Base-by-base conservation (phyloP, 1,139 yeast species). In the Zygoascus sp. region DNA sequence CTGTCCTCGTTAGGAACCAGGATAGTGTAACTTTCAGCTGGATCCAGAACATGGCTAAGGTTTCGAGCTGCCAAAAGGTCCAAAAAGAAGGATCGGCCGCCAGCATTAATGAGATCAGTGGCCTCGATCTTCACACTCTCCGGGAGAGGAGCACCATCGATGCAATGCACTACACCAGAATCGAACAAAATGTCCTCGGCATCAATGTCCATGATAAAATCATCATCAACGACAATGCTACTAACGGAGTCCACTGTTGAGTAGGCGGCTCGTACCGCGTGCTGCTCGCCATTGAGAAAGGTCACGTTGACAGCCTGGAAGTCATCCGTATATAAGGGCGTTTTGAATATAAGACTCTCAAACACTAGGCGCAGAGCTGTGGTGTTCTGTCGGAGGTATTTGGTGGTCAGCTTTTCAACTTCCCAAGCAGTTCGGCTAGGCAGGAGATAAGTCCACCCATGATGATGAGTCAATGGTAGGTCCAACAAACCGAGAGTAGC, bases 351-450 rank as follows among this genome's bases (percentile, higher is more conserved):
- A 49, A 81, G 64, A 37, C 80, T 80, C 53, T 75, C 73, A 61
- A 89, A 66, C 0, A 86, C 64, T 1, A 62, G 53, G 28, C 74
- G 67, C 55, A 88, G 67, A 0, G 79, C 72, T 1, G 76, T 64
- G 0, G 71, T 71, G 51, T 87, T 77, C 1, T 66, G 51, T 50
- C 77, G 73, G 37, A 92, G 63, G 60, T 82, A 84, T 39, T 76
- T 75, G 42, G 79, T 68, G 1, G 81, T 75, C 36, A 92, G 68
- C 1, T 83, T 89, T 28, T 83, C 70, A 3, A 69, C 64, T 16
- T 75, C 73, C 97, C 97, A 90, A 0, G 94, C 79, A 22, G 72
- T 66, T 21, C 86, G 81, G 51, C 92, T 82, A 0, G 97, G 98
- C 35, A 90, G 66, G 46, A 92, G 79, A 0, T 83, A 68, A 0